phyloP scores from a whole-genome alignment of 2,329 filamentous ascomycete species.

The Xylariales sp. region DNA sequence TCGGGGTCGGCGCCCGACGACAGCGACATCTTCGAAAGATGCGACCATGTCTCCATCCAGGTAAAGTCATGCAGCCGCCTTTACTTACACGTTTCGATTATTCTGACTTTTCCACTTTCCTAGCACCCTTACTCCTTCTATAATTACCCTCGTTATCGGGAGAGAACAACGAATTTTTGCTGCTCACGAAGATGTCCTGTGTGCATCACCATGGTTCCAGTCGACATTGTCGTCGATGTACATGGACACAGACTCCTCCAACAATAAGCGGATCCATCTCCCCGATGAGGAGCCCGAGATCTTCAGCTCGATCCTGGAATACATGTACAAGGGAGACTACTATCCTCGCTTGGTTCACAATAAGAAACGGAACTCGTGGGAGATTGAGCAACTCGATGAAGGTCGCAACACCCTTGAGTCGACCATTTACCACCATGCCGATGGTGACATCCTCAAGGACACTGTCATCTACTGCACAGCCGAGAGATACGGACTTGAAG shows the following conservation, averaged over 20 bases:
- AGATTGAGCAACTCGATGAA: slow-evolving; percentile 60
- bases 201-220: slow-evolving; percentile 73
- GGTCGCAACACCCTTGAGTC: slow-evolving; percentile 49
- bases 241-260: slow-evolving; percentile 53
- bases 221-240: slow-evolving; percentile 58
- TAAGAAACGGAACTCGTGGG: slow-evolving; percentile 75
- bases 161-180: slow-evolving; percentile 82
- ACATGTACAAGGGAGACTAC: slow-evolving; percentile 91
- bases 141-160: slow-evolving; percentile 79
- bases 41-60: slow-evolving; percentile 36
- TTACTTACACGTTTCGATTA: slow-evolving; percentile 3
- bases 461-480: slow-evolving; percentile 89
- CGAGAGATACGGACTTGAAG: slow-evolving; percentile 75
- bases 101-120: slow-evolving; percentile 9
- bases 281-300: slow-evolving; percentile 86
- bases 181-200: slow-evolving; percentile 82
- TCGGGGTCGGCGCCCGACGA: slow-evolving; percentile 42
- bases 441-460: slow-evolving; percentile 73
- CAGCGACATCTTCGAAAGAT: slow-evolving; percentile 37
- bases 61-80: slow-evolving; percentile 29
- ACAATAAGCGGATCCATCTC: slow-evolving; percentile 68
- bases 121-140: slow-evolving; percentile 59
- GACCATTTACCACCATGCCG: slow-evolving; percentile 64
- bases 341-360: slow-evolving; percentile 79
- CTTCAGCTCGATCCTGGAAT: slow-evolving; percentile 86